Evolutionary conservation across 345 rosid genomes (phyloP), one percentile per base, ranked within the genome.

Genomic region (Brassica juncea): DNA sequence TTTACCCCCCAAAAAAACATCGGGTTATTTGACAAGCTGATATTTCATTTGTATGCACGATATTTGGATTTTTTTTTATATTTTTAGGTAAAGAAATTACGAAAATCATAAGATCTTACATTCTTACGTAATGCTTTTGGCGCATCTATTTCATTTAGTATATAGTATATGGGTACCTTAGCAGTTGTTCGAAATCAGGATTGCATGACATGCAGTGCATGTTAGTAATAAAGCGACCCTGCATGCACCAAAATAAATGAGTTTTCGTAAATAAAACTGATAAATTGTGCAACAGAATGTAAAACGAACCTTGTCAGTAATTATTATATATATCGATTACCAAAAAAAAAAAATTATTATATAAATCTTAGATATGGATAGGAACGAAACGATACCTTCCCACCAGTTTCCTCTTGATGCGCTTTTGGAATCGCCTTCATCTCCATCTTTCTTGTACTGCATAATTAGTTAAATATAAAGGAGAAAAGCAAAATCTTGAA

Each of bases 351-450:
- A 28, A 28, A 3, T 2, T 32, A 35, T 35, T 6, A 62, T 21
- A 35, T 5, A 63, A 15, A 42, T 4, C 8, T 28, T 23, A 4
- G 15, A 14, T 35, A 11, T 11, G 28, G 28, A 39, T 27, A 66
- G n/a, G 32, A 27, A 67, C 28, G n/a, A 23, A 25, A 68, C 8
- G 82, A 59, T 82, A 94, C 98, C 97, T 85, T 92, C 80, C 98
- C 98, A 94, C 98, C 98, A 94, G 70, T 94, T 92, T 30, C 98
- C 98, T 84, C 97, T 87, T 5, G 97, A 90, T 70, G 90, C 97
- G 71, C 86, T 75, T 65, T 86, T 80, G 3, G 91, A 73, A 84
- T 87, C 87, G 72, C 52, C 88, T 72, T 89, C 86, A 28, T 67
- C 89, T 21, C 77, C 88, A 58, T 87, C 91, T 82, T 87, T 87